phyloP scores from a whole-genome alignment of 1,284 basidiomycete species.

The Cutaneotrichosporon sp. region DNA sequence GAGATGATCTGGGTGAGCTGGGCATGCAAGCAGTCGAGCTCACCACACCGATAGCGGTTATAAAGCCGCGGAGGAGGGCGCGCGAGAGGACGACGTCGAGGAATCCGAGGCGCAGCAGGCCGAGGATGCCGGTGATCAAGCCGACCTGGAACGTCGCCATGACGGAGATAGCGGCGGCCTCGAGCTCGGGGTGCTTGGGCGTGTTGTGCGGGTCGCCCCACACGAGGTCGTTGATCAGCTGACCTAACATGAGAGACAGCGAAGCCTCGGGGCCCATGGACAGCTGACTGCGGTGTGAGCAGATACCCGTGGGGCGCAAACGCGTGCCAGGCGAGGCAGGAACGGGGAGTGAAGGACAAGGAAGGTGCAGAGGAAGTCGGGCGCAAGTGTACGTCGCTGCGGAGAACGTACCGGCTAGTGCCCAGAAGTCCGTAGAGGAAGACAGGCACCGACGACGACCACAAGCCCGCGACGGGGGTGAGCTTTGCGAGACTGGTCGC shows the following conservation, averaged over 20 bases:
- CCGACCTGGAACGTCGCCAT: conserved; percentile 84
- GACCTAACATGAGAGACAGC: conserved; percentile 82
- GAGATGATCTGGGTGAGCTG: conserved; percentile 52
- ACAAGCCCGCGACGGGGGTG: conserved; percentile 78
- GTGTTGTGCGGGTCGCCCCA: conserved; percentile 64
- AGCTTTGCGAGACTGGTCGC: conserved; percentile 80
- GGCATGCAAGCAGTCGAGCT: conserved; percentile 15
- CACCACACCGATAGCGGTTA: conserved; percentile 52
- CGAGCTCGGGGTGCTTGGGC: conserved; percentile 57
- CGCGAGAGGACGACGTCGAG: conserved; percentile 92
- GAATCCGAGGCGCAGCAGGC: conserved; percentile 86
- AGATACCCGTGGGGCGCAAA: neutral
- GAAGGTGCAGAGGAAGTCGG: neutral
- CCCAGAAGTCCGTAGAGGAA: conserved; percentile 83
- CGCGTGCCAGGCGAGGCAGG: neutral
- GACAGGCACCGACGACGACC: conserved; percentile 77
- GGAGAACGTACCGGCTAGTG: conserved; percentile 59
- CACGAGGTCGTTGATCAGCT: conserved; percentile 71
- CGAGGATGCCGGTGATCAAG: conserved; percentile 81
- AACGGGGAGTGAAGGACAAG: neutral
- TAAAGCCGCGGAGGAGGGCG: conserved; percentile 79
- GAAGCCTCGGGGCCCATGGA: conserved; percentile 85
- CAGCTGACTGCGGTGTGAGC: conserved; percentile 48
- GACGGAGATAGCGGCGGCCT: conserved; percentile 62
- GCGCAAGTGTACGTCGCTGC: no score